Base-by-base conservation (phyloP, 2,329 filamentous ascomycete species). In the Aspergillus tubingensis region DNA sequence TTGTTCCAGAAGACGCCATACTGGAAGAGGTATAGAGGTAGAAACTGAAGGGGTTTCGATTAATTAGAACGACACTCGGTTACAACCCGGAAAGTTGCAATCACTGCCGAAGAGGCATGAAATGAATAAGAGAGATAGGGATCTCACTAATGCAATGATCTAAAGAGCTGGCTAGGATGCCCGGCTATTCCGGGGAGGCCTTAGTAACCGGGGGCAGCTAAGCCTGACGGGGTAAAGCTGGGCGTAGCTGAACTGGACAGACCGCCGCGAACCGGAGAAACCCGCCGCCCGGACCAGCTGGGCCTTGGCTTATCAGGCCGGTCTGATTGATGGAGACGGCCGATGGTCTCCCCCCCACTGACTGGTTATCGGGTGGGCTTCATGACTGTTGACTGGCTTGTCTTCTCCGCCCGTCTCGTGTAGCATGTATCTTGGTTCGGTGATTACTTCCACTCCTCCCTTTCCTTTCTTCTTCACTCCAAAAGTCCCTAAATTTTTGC, bases 341-440 rank as follows among this genome's bases (percentile, higher is more conserved):
- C 63, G 65, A 66, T 61, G 55, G 50, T 39, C 48, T 47, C 50
- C 61, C 62, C 53, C 61, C 62, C 70, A 67, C 64, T 21, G 36
- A 32, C 17, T 21, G 53, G 25, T 55, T 55, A 55, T 39, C 25
- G 43, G 41, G 8, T 21, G 21, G 41, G 19, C 21, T 44, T 21
- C 13, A 21, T 13, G 41, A 21, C 52, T 58, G 53, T 58, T 59
- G 39, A 57, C 54, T 58, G 54, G 54, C 30, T 39, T 57, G 25
- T 27, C 36, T 19, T 21, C 53, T 55, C 53, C 53, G 53, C 47
- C 47, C 13, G 47, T 17, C 47, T 32, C 25, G 44, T 50, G 47
- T 50, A 50, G 47, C 32, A 36, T 36, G 32, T 50, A 50, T 50
- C 25, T 21, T n/a, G 47, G n/a, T 17, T 27, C 47, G 47, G 47